Evolutionary conservation across 148 eudicot genomes (phyloP).

Genomic region (Rhododendron mucronatum): DNA sequence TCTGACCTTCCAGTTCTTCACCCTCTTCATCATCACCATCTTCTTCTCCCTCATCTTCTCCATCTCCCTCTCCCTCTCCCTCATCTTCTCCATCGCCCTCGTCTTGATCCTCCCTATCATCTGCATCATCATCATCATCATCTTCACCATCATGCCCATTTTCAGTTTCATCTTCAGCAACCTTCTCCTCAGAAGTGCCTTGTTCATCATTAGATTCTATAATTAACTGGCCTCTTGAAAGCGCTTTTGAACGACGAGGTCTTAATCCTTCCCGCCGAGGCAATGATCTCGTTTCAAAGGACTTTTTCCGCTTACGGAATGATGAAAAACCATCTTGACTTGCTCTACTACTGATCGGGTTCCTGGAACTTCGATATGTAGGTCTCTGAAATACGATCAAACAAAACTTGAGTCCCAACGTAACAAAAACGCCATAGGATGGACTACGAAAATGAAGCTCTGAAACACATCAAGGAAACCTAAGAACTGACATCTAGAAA

Average conservation of each 20-base stretch:
- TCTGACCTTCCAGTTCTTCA: slow-evolving; percentile 82
- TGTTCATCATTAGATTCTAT: slow-evolving; percentile 63
- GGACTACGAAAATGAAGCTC: slow-evolving; percentile 11
- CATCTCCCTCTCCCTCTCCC: slow-evolving; percentile 40
- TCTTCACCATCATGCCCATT: slow-evolving; percentile 69
- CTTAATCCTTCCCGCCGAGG: slow-evolving; percentile 87
- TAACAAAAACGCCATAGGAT: slow-evolving; percentile 4
- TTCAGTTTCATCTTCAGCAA: slow-evolving; percentile 58
- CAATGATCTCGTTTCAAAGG: slow-evolving; percentile 28
- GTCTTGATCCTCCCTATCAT: slow-evolving; percentile 44
- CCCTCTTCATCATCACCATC: slow-evolving; percentile 86
- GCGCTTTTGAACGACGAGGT: slow-evolving; percentile 68
- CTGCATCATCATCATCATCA: slow-evolving; percentile 54
- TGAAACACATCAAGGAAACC: slow-evolving; percentile 12
- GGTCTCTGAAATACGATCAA: slow-evolving; percentile 49
- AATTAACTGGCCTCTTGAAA: slow-evolving; percentile 29
- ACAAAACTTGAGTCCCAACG: slow-evolving; percentile 16
- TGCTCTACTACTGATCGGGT: slow-evolving; percentile 40
- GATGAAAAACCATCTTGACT: slow-evolving; percentile 49
- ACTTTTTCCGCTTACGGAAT: slow-evolving; percentile 45
- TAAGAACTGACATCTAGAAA: slow-evolving; percentile 7
- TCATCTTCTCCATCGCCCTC: slow-evolving; percentile 46
- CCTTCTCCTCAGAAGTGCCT: slow-evolving; percentile 69
- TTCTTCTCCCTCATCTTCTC: slow-evolving; percentile 58
- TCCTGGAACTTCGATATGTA: slow-evolving; percentile 55